Conservation (phyloP, 176 grass and related monocot genomes). For the Coix lacrymajobi region DNA sequence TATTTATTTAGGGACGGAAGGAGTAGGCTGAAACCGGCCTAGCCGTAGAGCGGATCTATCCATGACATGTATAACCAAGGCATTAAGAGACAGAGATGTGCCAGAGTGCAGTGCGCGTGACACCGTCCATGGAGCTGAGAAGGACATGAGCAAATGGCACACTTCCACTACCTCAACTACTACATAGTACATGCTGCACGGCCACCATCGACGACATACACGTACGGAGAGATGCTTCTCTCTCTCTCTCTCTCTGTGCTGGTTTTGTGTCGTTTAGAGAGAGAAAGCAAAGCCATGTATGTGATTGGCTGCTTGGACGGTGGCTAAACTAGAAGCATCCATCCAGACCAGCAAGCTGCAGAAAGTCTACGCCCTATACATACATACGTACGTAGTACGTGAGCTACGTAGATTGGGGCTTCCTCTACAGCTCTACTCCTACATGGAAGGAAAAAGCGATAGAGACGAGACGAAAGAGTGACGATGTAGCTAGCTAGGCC, state of each 20-base stretch:
- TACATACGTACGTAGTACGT: slow-evolving; percentile 16
- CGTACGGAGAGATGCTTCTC: background rate
- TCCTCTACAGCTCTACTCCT: slow-evolving; percentile 10
- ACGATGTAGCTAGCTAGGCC: background rate
- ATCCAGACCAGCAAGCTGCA: background rate
- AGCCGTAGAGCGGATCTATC: slow-evolving; percentile 24
- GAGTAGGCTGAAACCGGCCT: slow-evolving; percentile 27
- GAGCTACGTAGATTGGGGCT: slow-evolving; percentile 25
- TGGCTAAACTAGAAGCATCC: slow-evolving; percentile 12
- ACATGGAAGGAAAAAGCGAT: background rate
- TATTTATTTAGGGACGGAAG: too few species aligned
- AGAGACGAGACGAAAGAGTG: background rate
- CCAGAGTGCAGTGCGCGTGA: slow-evolving; percentile 13
- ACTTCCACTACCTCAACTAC: background rate
- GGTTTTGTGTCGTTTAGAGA: background rate
- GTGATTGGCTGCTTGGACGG: slow-evolving; percentile 35
- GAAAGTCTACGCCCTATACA: slow-evolving; percentile 16
- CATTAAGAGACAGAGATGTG: slow-evolving; percentile 28
- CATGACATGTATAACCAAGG: slow-evolving; percentile 32
- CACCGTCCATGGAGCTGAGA: background rate
- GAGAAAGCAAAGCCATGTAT: background rate
- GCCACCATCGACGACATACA: too few species aligned
- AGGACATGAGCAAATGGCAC: slow-evolving; percentile 28
- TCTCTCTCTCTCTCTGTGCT: background rate
- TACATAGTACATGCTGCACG: background rate